Evolutionary conservation across 139 green algal species (phyloP).

Genomic region (Ettlia oleoabundans): DNA sequence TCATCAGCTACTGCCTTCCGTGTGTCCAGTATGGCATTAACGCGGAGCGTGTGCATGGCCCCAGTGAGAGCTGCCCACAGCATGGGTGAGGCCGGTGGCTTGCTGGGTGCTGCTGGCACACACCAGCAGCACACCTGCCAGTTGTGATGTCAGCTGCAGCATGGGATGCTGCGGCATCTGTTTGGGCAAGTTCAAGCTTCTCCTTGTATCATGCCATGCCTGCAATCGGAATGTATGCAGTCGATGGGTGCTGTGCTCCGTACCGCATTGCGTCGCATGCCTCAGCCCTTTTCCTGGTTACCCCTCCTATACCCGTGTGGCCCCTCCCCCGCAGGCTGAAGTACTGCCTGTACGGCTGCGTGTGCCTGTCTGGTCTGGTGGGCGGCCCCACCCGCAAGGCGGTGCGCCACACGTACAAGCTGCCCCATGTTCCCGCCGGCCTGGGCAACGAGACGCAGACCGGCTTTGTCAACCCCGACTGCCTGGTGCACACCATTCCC

Average conservation of each 20-base stretch:
- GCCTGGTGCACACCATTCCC: constrained; percentile 21
- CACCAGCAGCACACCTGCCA: too few relatives aligned
- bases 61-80: neutral
- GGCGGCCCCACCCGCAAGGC: constrained; percentile 23
- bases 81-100: neutral
- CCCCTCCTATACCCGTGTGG: neutral
- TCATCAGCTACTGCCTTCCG: constrained; percentile 13
- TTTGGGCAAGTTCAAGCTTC: too few relatives aligned
- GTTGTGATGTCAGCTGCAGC: too few relatives aligned
- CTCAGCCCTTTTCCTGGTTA: neutral
- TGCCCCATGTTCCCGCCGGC: neutral
- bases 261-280: too few relatives aligned
- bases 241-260: too few relatives aligned
- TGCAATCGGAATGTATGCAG: too few relatives aligned
- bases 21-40: constrained; percentile 3
- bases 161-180: too few relatives aligned
- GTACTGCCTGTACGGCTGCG: constrained; percentile 29
- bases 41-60: neutral
- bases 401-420: constrained; percentile 4
- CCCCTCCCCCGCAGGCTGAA: neutral
- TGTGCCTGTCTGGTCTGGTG: constrained; percentile 27
- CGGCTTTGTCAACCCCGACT: constrained; percentile 20
- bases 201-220: too few relatives aligned
- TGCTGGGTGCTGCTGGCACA: neutral
- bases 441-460: neutral